Base-by-base conservation (phyloP, 2,329 filamentous ascomycete genomes). In the Beauveria pseudobassiana region DNA sequence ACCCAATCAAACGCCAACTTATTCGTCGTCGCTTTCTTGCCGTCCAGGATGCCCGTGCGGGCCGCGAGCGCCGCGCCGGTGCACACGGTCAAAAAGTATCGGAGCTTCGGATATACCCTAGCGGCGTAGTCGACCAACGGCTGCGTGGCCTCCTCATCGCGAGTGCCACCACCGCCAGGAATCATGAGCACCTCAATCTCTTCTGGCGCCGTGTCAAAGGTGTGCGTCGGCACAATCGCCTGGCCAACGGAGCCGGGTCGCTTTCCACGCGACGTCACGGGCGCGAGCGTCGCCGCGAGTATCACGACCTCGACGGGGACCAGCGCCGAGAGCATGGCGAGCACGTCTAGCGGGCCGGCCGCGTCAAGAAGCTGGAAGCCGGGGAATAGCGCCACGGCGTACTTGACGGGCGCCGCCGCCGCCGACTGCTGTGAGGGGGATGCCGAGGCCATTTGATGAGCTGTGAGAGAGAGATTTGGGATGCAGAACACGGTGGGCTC, bases 21-120 rank as follows among this genome's bases (percentile, higher is more conserved):
- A 68, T 88, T 88, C 0, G 82, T 83, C 0, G 86, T 89, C 1
- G 85, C 87, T 18, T 73, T 73, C 46, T 73, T 77, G 0, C 82
- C 81, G 62, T 87, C 77, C 16, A 89, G 70, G 0, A 87, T 67
- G 0, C 85, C 85, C 0, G 84, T 75, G 24, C 76, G 72, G 0
- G 85, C 85, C 0, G 81, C 74, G 6, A 86, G 69, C 2, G 78
- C 77, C 2, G 80, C 75, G 0, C 86, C 86, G 0, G 84, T 88
- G 67, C 87, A 89, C 0, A 88, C 78, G 0, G 82, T 86, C n/a
- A 88, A 72, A 6, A 86, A 66, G 63, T 81, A 83, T 53, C 75
- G 70, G 7, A 85, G 65, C 8, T 72, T 72, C 0, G 78, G 75
- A 63, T 77, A 81, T 3, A 67, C 65, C 0, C 69, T 65, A 5